Evolutionary conservation across 257 asterid species (phyloP), one percentile per base, ranked within the genome.

Genomic region (Solanum bulbocastanum): DNA sequence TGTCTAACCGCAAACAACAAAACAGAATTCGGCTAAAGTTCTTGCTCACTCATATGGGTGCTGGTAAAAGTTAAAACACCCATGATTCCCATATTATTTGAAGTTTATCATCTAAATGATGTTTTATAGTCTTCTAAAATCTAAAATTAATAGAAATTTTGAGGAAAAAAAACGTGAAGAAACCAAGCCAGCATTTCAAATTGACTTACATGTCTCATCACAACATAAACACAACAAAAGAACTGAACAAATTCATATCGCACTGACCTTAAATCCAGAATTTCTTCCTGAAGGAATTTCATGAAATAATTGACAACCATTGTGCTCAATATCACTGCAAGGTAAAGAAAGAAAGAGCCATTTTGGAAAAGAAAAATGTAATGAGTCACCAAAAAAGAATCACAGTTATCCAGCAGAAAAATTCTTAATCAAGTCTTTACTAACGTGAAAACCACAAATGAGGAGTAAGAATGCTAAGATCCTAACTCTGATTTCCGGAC

Each of bases 241-340:
- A 74, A 46, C 10, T n/a, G 13, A 37, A 83, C 39, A 58, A 39
- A 75, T 58, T 44, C 42, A 39, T 65, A 49, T 37, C 87, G 85
- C 23, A 42, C 93, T 90, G 84, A 97, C 99, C 99, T 97, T 97
- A 89, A 97, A 96, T 91, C 96, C 98, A 25, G 98, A 96, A 92
- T 91, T 92, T 69, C 71, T 90, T 87, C 98, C 99, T 52, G 98
- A 93, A 62, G 99, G 99, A 71, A 97, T 94, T 66, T 93, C 98
- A 83, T 92, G 91, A 88, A 97, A 97, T 84, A 97, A 87, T 79
- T 91, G 94, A 88, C 96, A 93, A 85, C 88, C 92, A 91, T 92
- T 92, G 91, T 97, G 99, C 92, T 93, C 96, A 49, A 97, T 87
- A 44, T 96, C 96, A 92, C 99, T 97, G 97, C 39, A 91, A 89